Percentiles rank a stretch among this genome's conserved stretches.
Conservation (phyloP, 169 alveolate species). For the Eimeria sp. region DNA sequence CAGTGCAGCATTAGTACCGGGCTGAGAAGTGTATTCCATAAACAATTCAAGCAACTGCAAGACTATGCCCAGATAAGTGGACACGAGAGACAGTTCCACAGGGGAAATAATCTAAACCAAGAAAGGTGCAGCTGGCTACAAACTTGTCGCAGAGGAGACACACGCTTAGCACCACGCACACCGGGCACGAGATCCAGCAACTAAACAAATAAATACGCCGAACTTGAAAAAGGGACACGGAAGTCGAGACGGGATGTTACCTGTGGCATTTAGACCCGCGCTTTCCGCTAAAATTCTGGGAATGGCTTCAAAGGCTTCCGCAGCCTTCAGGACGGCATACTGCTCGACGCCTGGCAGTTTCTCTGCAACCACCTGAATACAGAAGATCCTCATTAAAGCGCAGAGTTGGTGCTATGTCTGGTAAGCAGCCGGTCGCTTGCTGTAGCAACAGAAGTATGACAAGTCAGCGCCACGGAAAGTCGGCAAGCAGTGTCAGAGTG, state of each 20-base stretch:
- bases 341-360: constrained; percentile 89
- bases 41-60: neutral
- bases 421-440: neutral
- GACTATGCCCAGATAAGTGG: neutral
- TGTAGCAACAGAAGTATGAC: neutral
- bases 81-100: neutral
- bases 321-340: constrained; percentile 98
- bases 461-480: neutral
- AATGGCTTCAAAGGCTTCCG: constrained; percentile 97
- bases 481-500: neutral
- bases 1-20: neutral
- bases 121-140: neutral
- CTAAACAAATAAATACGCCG: neutral
- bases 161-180: neutral
- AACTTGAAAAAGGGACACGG: neutral
- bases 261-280: constrained; percentile 94
- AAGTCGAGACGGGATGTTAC: constrained; percentile 83
- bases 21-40: neutral
- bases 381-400: neutral
- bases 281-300: constrained; percentile 99
- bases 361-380: constrained; percentile 73
- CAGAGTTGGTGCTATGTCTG: neutral
- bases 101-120: neutral
- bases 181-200: neutral
- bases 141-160: neutral